Evolutionary conservation across 768 basidiomycete genomes (phyloP).

Genomic region (Pulveroboletus sp.): DNA sequence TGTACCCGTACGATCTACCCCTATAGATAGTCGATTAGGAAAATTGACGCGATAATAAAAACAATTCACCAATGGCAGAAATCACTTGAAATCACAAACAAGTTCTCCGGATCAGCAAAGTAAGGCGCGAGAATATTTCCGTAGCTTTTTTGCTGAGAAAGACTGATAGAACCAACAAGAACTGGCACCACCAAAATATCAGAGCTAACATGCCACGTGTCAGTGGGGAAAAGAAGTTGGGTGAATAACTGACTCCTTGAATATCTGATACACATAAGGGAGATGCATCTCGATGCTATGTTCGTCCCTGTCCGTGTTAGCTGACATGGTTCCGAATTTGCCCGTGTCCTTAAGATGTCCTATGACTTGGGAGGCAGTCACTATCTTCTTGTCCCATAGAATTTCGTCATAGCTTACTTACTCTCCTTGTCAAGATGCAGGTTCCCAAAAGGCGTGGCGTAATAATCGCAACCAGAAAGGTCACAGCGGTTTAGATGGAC

Average conservation of each 20-base stretch:
- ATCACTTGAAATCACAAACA: conserved; percentile 91
- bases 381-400: not conserved
- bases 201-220: conserved; percentile 35
- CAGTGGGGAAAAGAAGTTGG: conserved; percentile 1
- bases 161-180: conserved; percentile 75
- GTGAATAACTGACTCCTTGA: conserved; percentile 55
- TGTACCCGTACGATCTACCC: conserved; percentile 85
- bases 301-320: conserved; percentile 80
- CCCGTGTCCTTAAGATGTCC: conserved; percentile 10
- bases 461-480: conserved; percentile 68
- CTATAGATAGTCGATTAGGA: conserved; percentile 33
- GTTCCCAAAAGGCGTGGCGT: conserved; percentile 82
- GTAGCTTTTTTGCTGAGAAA: conserved; percentile 53
- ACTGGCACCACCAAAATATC: conserved; percentile 86
- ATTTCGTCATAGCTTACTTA: conserved; percentile 35
- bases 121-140: conserved; percentile 78
- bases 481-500: conserved; percentile 85
- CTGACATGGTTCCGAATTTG: conserved; percentile 64
- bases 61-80: conserved; percentile 90
- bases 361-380: conserved; percentile 15
- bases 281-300: conserved; percentile 99
- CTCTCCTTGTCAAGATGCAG: conserved; percentile 76
- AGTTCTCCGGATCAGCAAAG: conserved; percentile 69
- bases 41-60: not conserved
- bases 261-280: conserved; percentile 82